A percentile compares a stretch with the other conserved stretches of the same genome.
Evolutionary conservation across 2,329 filamentous ascomycete genomes (phyloP).

Genomic region (Monosporascus sp.): DNA sequence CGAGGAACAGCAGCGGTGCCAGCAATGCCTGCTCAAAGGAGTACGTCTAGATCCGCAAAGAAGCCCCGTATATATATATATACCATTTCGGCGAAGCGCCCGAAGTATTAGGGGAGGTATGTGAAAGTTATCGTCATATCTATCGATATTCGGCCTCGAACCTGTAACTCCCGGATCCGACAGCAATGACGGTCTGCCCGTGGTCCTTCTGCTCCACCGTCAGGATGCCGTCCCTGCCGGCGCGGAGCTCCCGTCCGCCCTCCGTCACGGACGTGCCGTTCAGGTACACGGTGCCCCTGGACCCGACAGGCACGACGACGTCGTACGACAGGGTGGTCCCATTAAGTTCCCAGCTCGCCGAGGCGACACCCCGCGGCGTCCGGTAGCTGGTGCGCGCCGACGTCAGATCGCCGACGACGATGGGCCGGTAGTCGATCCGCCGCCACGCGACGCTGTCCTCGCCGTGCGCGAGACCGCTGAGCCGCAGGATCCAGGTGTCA

Average conservation of each 20-base stretch:
- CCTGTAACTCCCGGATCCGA: constrained; percentile 4
- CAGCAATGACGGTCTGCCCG: neutral
- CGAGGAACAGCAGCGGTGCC: too few species aligned
- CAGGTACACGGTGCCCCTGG: constrained; percentile 1
- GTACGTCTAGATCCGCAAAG: too few species aligned
- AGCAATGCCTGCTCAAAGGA: too few species aligned
- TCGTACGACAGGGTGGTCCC: constrained; percentile 2
- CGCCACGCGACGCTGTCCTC: constrained; percentile 1
- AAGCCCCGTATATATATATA: too few species aligned
- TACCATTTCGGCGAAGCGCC: too few species aligned
- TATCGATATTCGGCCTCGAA: neutral
- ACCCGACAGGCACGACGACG: constrained; percentile 2
- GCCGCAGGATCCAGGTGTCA: constrained; percentile 5
- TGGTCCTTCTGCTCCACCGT: neutral
- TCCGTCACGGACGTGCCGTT: neutral
- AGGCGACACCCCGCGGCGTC: neutral
- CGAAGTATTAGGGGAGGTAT: too few species aligned
- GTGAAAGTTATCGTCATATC: too few species aligned
- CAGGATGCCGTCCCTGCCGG: constrained; percentile 1
- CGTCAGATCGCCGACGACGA: constrained; percentile 4
- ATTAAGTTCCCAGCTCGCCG: constrained; percentile 2
- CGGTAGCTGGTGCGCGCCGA: constrained; percentile 7
- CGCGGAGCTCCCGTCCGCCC: neutral
- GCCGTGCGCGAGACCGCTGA: neutral
- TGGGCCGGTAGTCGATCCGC: constrained; percentile 2